These are phyloP conservation scores for Trapa bicornis DNA, from an alignment of 345 rosid species.

Conservation along the genomic window DNA sequence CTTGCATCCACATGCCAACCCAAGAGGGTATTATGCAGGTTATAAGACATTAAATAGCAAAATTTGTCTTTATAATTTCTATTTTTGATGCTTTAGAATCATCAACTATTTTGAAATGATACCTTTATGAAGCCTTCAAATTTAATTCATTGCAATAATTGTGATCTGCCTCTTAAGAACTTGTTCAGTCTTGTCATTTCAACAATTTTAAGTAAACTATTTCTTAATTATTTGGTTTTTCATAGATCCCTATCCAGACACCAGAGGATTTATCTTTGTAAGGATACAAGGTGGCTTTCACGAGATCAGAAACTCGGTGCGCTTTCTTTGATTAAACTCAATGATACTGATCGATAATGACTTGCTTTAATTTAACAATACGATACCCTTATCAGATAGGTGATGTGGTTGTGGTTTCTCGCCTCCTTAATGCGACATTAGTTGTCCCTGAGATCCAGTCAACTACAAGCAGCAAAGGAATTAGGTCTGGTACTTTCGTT, in stretches of 20 bases:
- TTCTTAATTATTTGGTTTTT: not conserved
- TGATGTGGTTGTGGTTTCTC: conserved; percentile 71
- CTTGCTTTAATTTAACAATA: conserved; percentile 2
- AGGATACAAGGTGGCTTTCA: conserved; percentile 98
- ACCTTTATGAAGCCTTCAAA: not conserved
- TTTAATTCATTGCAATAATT: not conserved
- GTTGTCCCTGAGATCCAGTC: conserved; percentile 96
- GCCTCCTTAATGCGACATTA: conserved; percentile 85
- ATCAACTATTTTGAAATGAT: not conserved
- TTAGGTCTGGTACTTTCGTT: conserved; percentile 35
- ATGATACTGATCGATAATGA: not conserved
- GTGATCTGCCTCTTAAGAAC: not conserved
- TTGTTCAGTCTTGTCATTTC: not conserved
- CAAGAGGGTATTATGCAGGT: conserved; percentile 76
- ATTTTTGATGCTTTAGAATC: not conserved
- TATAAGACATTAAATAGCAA: conserved; percentile 1
- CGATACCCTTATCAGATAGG: conserved; percentile 35
- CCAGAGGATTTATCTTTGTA: conserved; percentile 75
- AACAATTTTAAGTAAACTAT: not conserved
- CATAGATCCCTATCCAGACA: conserved; percentile 43
- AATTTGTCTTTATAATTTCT: not conserved
- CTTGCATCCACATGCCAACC: conserved; percentile 75
- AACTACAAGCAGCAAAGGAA: conserved; percentile 97
- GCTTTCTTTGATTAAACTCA: conserved; percentile 11
- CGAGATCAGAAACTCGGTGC: conserved; percentile 93